phyloP scores from a whole-genome alignment of 2,329 filamentous ascomycete genomes.

The Bipolaris victoriae region DNA sequence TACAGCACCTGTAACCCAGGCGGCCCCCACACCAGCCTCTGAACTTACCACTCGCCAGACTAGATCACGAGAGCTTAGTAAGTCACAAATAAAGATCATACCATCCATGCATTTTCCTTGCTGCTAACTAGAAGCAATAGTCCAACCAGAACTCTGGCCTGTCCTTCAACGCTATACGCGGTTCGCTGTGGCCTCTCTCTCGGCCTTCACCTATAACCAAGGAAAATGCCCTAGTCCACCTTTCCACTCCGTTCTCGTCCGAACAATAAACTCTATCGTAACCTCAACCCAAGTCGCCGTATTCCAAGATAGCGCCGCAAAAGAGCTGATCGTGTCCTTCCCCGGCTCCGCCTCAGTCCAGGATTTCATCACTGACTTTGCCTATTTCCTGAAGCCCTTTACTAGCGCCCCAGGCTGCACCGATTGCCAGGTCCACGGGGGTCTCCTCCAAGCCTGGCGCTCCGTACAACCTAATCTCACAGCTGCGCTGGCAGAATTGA shows the following conservation, averaged over 20 bases:
- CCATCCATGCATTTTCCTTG: neutral
- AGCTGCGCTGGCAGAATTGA: slow-evolving; percentile 53
- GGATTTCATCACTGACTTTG: slow-evolving; percentile 22
- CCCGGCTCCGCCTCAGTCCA: slow-evolving; percentile 17
- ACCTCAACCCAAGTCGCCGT: slow-evolving; percentile 22
- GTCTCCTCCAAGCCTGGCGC: slow-evolving; percentile 63
- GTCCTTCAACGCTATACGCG: slow-evolving; percentile 23
- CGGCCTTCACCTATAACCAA: slow-evolving; percentile 20
- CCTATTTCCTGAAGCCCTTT: slow-evolving; percentile 15
- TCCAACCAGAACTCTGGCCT: slow-evolving; percentile 15
- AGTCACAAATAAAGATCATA: neutral
- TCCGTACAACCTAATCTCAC: slow-evolving; percentile 55
- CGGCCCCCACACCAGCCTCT: slow-evolving; percentile 5
- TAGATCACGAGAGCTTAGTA: slow-evolving; percentile 10
- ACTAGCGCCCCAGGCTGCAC: slow-evolving; percentile 26
- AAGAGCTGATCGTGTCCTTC: slow-evolving; percentile 24
- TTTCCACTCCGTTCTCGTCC: slow-evolving; percentile 18
- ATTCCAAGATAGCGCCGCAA: slow-evolving; percentile 18
- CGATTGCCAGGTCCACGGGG: slow-evolving; percentile 61
- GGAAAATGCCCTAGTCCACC: slow-evolving; percentile 21
- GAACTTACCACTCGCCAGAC: slow-evolving; percentile 7
- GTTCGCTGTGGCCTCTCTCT: slow-evolving; percentile 22
- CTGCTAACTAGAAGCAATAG: slow-evolving; percentile 4
- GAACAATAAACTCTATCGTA: slow-evolving; percentile 9
- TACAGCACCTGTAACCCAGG: slow-evolving; percentile 8